phyloP scores from a whole-genome alignment of 2,329 filamentous ascomycete species.

The Cercospora sp. region DNA sequence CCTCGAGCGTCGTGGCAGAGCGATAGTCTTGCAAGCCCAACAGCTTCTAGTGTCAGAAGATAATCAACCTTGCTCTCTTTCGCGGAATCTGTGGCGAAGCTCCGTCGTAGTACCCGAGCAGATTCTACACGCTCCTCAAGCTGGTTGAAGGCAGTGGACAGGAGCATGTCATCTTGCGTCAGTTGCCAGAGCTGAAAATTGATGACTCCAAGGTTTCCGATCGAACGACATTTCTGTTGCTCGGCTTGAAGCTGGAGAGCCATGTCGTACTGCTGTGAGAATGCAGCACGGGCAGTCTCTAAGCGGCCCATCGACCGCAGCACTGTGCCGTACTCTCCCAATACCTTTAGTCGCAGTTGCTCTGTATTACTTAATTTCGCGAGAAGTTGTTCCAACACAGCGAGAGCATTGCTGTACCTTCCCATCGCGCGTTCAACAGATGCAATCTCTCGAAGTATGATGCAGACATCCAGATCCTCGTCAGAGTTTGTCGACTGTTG shows the following conservation, averaged over 20 bases:
- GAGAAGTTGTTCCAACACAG: neutral
- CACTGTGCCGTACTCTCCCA: neutral
- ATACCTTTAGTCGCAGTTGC: neutral
- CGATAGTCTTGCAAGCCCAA: conserved; percentile 38
- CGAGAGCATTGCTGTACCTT: neutral
- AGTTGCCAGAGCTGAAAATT: neutral
- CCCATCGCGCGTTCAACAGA: neutral
- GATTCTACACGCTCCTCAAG: neutral
- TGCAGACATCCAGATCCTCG: neutral
- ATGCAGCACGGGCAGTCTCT: neutral
- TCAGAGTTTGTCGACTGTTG: neutral
- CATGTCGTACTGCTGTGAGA: neutral
- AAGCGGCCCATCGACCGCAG: neutral
- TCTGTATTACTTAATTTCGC: neutral
- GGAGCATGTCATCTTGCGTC: neutral
- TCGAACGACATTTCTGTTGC: neutral
- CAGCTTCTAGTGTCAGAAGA: neutral
- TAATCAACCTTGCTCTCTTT: neutral
- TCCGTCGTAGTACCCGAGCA: neutral
- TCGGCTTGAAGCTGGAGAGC: neutral
- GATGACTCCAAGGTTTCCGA: neutral
- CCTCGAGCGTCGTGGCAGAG: conserved; percentile 37
- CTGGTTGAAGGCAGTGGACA: neutral
- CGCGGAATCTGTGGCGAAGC: neutral
- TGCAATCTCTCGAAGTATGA: neutral